Evolutionary conservation across 805 yeast genomes (phyloP).

Genomic region (Hanseniaspora mollemarum): DNA sequence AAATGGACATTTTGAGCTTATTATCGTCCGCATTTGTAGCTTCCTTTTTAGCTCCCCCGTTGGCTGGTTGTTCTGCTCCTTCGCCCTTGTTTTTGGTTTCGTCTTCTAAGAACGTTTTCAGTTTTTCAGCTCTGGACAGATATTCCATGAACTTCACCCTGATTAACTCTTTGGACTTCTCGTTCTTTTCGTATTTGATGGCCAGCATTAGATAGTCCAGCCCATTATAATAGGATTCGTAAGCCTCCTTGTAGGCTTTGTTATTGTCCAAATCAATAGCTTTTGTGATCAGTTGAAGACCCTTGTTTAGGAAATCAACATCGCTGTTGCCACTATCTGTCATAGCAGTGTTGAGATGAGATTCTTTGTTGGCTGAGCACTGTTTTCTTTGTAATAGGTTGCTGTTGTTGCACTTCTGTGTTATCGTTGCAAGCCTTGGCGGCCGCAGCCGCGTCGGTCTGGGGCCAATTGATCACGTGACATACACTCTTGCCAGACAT

Average conservation of each 20-base stretch:
- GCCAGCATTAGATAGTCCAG: conserved; percentile 93
- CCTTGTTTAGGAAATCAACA: conserved; percentile 78
- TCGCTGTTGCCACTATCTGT: conserved; percentile 29
- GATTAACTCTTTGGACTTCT: conserved; percentile 76
- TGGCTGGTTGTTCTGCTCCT: conserved; percentile 36
- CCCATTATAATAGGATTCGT: conserved; percentile 82
- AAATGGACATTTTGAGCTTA: conserved; percentile 76
- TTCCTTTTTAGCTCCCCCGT: conserved; percentile 43
- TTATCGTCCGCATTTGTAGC: conserved; percentile 60
- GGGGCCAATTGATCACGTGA: no score
- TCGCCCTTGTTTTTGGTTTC: conserved; percentile 32
- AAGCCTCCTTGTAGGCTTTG: conserved; percentile 85
- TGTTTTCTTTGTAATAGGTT: not conserved
- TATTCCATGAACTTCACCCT: conserved; percentile 85
- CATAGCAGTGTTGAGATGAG: not conserved
- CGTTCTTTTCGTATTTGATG: conserved; percentile 85
- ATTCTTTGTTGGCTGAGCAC: no score
- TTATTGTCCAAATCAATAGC: conserved; percentile 93
- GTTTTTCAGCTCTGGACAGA: conserved; percentile 81
- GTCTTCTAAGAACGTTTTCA: conserved; percentile 78
- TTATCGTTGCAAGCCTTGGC: no score
- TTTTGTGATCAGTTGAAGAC: conserved; percentile 85
- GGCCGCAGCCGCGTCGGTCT: no score
- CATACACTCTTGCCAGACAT: no score
- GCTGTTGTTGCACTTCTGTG: not conserved